phyloP scores from a whole-genome alignment of 805 yeast genomes.

The Myxozyma neotropica region DNA sequence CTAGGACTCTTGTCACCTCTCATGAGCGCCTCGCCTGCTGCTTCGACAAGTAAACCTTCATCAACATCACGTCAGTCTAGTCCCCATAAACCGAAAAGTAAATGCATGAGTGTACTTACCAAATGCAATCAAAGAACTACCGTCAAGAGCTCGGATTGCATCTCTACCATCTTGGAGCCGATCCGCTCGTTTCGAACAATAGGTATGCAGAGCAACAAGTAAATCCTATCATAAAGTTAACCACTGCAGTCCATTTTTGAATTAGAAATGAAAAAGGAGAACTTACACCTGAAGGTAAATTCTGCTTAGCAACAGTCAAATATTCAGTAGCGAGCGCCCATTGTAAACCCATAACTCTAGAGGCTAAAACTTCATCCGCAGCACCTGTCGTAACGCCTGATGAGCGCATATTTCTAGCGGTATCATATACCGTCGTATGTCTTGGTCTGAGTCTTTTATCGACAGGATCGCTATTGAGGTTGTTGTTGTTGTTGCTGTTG shows the following conservation, averaged over 20 bases:
- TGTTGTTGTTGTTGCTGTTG: neutral
- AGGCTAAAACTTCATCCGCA: conserved; percentile 1
- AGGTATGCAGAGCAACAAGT: neutral
- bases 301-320: neutral
- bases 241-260: neutral
- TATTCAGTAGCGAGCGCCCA: neutral
- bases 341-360: neutral
- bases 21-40: neutral
- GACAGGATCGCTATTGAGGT: neutral
- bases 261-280: neutral
- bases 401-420: neutral
- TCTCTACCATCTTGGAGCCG: neutral
- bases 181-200: neutral
- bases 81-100: too few species aligned
- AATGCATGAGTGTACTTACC: neutral
- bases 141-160: neutral
- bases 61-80: neutral
- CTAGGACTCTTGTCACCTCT: too few species aligned
- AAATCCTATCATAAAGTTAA: neutral
- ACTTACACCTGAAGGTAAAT: neutral
- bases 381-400: neutral
- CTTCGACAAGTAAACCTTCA: neutral
- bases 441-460: neutral
- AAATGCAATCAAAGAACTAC: neutral
- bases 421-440: neutral